These are phyloP conservation scores for Schwanniomyces sp. DNA, from an alignment of 805 yeast species.

Conservation along the genomic window DNA sequence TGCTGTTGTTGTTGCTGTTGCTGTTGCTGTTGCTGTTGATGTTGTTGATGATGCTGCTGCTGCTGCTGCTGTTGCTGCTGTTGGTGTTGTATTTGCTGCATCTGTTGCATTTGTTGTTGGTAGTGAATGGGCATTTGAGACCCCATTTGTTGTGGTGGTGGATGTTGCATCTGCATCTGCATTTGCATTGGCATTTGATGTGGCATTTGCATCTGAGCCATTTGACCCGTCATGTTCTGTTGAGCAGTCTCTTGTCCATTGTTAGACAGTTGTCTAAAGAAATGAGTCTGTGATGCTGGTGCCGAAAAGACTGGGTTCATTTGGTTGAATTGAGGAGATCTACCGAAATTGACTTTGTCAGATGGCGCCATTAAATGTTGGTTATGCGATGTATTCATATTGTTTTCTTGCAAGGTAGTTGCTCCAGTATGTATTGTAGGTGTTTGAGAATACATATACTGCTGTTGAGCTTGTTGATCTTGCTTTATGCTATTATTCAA, in stretches of 20 bases:
- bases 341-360: not conserved
- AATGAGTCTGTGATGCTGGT: constrained; percentile 6
- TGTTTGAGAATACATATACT: not conserved
- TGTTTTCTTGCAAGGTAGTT: not conserved
- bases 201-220: not conserved
- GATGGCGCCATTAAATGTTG: not conserved
- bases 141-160: constrained; percentile 1
- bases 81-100: not conserved
- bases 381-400: not conserved
- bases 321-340: not conserved
- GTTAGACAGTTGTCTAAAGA: not conserved
- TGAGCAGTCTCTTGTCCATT: not conserved
- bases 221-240: not conserved
- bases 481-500: not conserved
- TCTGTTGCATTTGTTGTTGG: constrained; percentile 1
- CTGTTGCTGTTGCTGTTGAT: constrained; percentile 6
- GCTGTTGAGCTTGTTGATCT: not conserved
- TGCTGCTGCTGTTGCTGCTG: not conserved
- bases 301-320: constrained; percentile 2
- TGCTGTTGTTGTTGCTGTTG: constrained; percentile 10
- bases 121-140: constrained; percentile 6
- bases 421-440: not conserved
- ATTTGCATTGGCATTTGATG: not conserved
- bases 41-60: not conserved
- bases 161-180: constrained; percentile 7